Evolutionary conservation across 345 rosid species (phyloP).

Genomic region (Linum trigynum): DNA sequence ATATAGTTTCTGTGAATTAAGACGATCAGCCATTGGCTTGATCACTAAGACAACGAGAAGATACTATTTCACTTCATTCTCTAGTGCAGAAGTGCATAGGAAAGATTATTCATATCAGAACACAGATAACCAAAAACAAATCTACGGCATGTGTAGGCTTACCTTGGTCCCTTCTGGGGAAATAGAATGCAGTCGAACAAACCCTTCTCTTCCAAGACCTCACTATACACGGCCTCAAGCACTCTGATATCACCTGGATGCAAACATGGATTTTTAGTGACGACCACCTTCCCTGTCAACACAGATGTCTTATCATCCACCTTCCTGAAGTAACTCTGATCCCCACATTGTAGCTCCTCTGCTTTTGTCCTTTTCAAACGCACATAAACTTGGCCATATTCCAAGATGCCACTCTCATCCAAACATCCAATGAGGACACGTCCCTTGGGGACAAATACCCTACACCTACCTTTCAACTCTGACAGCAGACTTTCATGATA

Average conservation of each 20-base stretch:
- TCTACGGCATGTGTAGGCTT: neutral
- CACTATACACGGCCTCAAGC: conserved; percentile 62
- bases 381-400: conserved; percentile 79
- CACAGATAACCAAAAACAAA: neutral
- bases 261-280: conserved; percentile 93
- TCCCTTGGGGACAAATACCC: conserved; percentile 75
- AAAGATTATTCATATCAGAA: too few relatives aligned
- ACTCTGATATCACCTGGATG: conserved; percentile 95
- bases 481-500: conserved; percentile 54
- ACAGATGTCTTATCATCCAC: conserved; percentile 57
- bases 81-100: too few relatives aligned
- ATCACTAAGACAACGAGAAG: too few relatives aligned
- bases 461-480: conserved; percentile 63
- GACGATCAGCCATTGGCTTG: too few relatives aligned
- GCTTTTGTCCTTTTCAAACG: conserved; percentile 59
- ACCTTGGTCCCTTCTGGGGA: conserved; percentile 85
- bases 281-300: conserved; percentile 61
- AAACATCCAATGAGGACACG: conserved; percentile 76
- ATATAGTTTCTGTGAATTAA: neutral
- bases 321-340: conserved; percentile 44
- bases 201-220: conserved; percentile 54
- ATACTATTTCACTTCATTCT: too few relatives aligned
- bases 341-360: conserved; percentile 36
- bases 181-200: conserved; percentile 69
- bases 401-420: conserved; percentile 65